Evolutionary conservation across 202 grass and related monocot genomes (phyloP).

Genomic region (Setaria viridis): DNA sequence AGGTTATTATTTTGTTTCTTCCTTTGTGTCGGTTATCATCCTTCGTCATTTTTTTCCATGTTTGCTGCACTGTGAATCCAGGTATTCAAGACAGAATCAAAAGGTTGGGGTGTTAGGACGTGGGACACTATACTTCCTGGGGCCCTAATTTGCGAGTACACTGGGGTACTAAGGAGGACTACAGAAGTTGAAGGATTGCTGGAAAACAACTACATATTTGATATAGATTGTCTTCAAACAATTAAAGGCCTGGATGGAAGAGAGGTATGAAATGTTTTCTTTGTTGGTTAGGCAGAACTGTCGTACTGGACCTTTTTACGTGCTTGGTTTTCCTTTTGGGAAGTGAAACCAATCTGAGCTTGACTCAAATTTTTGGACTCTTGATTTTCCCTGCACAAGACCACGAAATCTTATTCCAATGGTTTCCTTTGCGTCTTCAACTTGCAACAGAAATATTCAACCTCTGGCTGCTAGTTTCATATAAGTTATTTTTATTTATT

Average conservation of each 20-base stretch:
- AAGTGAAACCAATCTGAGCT: background rate
- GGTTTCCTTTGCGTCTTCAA: background rate
- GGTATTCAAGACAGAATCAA: slow-evolving; percentile 65
- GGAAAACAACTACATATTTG: slow-evolving; percentile 83
- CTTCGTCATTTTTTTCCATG: slow-evolving; percentile 7
- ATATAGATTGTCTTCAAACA: slow-evolving; percentile 82
- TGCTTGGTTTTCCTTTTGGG: background rate
- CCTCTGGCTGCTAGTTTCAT: background rate
- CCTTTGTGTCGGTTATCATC: slow-evolving; percentile 11
- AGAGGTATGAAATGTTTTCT: slow-evolving; percentile 54
- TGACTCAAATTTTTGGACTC: background rate
- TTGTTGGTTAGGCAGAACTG: slow-evolving; percentile 29
- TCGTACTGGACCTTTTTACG: background rate
- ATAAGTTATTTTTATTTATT: slow-evolving; percentile 11
- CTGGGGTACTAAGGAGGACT: slow-evolving; percentile 60
- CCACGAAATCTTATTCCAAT: background rate
- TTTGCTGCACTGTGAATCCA: slow-evolving; percentile 36
- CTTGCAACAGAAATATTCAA: slow-evolving; percentile 1
- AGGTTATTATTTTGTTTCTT: slow-evolving; percentile 53
- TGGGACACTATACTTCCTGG: slow-evolving; percentile 81
- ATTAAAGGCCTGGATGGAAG: slow-evolving; percentile 81
- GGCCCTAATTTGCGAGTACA: slow-evolving; percentile 75
- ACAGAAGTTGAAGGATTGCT: slow-evolving; percentile 54
- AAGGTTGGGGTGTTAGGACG: slow-evolving; percentile 76
- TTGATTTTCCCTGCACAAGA: background rate